Base-by-base conservation (phyloP, 495 filamentous ascomycete species). In the Hypoxylon perforatum region DNA sequence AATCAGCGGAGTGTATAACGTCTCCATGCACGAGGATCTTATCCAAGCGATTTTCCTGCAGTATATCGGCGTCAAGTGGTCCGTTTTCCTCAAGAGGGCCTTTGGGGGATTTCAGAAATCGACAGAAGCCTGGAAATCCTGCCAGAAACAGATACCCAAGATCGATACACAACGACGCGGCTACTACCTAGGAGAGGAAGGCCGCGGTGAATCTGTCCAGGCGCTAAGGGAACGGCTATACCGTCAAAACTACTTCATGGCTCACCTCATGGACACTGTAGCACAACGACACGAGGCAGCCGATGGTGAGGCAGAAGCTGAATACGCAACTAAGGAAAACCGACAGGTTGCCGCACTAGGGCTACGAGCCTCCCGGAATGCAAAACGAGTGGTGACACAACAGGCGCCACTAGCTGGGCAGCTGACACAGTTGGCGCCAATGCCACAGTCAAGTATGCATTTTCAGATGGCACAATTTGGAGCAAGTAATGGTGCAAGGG, bases 21-120 rank as follows among this genome's bases (percentile, higher is more conserved):
- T 91, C 1, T 84, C 82, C 64, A 88, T 90, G 84, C 85, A 90
- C 42, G 87, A 89, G 63, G 89, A 90, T 61, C 77, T 91, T 19
- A 78, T 90, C 6, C 86, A 90, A 62, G 83, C 85, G 4, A 81
- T 91, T 12, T 82, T 91, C 62, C 75, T 90, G 8, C 86, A 91
- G 50, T 88, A 85, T 52, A 82, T 91, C 36, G 88, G 88, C 17
- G 72, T 86, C 2, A 83, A 80, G 45, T 90, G 86, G 86, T 81
- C 85, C 8, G 81, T 86, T 11, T 76, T 82, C 35, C 78, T 90
- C 65, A 84, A 85, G 36, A n/a, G 58, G 7, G 75, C 73, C 0
- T 84, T 88, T 49, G 72, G 58, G 2, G 17, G 35, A 0, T 84
- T 88, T 44, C 79, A 77, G n/a, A 61, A 70, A 11, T 68, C 63